These are phyloP conservation scores for Ceratocystis colombiana DNA, from an alignment of 2,329 filamentous ascomycete genomes.

Conservation along the genomic window DNA sequence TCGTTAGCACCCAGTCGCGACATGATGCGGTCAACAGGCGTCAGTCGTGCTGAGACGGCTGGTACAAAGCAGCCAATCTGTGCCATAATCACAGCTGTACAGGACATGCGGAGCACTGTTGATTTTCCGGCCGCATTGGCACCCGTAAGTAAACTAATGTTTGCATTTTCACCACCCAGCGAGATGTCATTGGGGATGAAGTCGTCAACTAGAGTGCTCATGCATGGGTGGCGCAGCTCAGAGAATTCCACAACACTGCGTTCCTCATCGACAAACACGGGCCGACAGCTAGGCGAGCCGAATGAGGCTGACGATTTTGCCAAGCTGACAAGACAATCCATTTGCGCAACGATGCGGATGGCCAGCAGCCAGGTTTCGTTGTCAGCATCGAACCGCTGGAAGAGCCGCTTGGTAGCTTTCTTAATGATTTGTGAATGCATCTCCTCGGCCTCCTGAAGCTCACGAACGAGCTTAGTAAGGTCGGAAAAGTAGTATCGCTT, in stretches of 20 bases:
- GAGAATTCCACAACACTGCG: conserved; percentile 83
- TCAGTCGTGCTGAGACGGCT: conserved; percentile 68
- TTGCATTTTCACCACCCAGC: conserved; percentile 69
- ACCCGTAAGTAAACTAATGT: conserved; percentile 85
- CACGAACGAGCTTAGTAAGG: conserved; percentile 68
- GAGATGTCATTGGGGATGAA: conserved; percentile 94
- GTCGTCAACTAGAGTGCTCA: conserved; percentile 76
- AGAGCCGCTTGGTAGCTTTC: conserved; percentile 75
- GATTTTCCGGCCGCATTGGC: conserved; percentile 97
- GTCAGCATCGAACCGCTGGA: conserved; percentile 75
- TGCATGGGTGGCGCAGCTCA: conserved; percentile 89
- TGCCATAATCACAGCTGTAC: conserved; percentile 91
- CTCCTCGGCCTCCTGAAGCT: conserved; percentile 88
- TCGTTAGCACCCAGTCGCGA: conserved; percentile 93
- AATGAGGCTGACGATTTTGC: conserved; percentile 78
- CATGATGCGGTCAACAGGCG: conserved; percentile 95
- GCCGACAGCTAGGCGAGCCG: conserved; percentile 79
- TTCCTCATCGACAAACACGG: conserved; percentile 74
- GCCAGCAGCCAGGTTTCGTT: conserved; percentile 78
- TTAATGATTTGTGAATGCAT: conserved; percentile 84
- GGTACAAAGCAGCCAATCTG: conserved; percentile 93
- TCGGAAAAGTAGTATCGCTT: conserved; percentile 92
- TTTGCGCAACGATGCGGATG: conserved; percentile 80
- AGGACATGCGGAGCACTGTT: conserved; percentile 92
- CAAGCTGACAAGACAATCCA: conserved; percentile 89